Conservation (phyloP, 208 protist genomes). For the Borovskyia barvae region DNA sequence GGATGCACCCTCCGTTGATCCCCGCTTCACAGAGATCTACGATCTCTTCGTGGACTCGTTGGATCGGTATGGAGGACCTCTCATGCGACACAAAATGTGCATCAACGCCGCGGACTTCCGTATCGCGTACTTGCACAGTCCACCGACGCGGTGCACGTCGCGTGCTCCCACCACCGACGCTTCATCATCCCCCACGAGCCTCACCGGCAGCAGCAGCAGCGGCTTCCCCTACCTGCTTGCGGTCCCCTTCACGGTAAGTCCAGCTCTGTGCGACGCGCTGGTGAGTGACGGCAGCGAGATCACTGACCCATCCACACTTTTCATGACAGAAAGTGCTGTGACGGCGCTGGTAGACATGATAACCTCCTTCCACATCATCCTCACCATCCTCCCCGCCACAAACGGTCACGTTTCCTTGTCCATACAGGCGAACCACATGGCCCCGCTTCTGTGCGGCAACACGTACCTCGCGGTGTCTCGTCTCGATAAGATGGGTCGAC, state of each 20-base stretch:
- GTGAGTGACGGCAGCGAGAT: background rate
- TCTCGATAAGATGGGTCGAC: slow-evolving; percentile 51
- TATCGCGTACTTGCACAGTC: no score
- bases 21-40: slow-evolving; percentile 18
- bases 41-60: slow-evolving; percentile 21
- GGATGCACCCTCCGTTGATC: slow-evolving; percentile 1
- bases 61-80: slow-evolving; percentile 29
- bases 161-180: no score
- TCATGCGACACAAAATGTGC: slow-evolving; percentile 20
- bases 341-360: slow-evolving; percentile 35
- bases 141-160: slow-evolving; percentile 9
- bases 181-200: no score
- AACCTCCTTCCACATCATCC: slow-evolving; percentile 58
- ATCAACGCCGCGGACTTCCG: slow-evolving; percentile 26
- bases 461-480: slow-evolving; percentile 26
- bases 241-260: slow-evolving; percentile 23
- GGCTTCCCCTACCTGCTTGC: slow-evolving; percentile 22
- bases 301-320: background rate
- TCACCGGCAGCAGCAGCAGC: background rate
- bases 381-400: slow-evolving; percentile 21
- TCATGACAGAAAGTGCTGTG: slow-evolving; percentile 10
- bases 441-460: slow-evolving; percentile 17
- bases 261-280: slow-evolving; percentile 12
- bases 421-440: slow-evolving; percentile 39
- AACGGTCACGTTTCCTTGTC: slow-evolving; percentile 42